Base-by-base conservation (phyloP, 2,329 filamentous ascomycete genomes). In the Exophiala sp. region DNA sequence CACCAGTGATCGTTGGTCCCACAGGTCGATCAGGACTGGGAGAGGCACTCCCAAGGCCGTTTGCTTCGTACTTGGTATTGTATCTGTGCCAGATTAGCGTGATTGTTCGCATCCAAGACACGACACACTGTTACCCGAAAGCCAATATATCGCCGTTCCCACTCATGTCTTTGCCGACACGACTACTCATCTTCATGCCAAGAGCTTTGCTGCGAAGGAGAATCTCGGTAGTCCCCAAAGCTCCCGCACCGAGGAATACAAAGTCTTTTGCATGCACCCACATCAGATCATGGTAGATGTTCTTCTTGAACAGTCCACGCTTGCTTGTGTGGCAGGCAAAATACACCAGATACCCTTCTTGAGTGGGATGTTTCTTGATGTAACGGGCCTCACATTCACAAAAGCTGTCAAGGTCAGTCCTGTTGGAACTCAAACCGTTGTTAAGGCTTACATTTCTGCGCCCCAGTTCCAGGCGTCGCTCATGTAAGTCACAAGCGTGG, bases 381-480 rank as follows among this genome's bases (percentile, higher is more conserved):
- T 29, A 49, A 27, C 46, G 27, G 14, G 32, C 46, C 22, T 49
- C 46, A 16, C 46, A 49, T 29, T 39, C 39, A 22, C 46, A 49
- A 19, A 49, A 49, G 5, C 44, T 46, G 21, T 32, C 16, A 11
- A 6, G n/a, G 44, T 46, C 35, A 46, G 35, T 16, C 30, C 18
- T 10, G 6, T 22, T 22, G n/a, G n/a, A n/a, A n/a, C n/a, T n/a
- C n/a, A n/a, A n/a, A n/a, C n/a, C n/a, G n/a, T n/a, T n/a, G n/a
- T n/a, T n/a, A n/a, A n/a, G n/a, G n/a, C n/a, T n/a, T 46, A 46
- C 38, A 49, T 43, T 16, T 49, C 46, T 16, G 46, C 39, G 11
- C 46, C 46, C 46, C 46, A 49, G 27, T 49, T 49, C 46, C 46
- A 49, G 3, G 46, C 46, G 34, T 49, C 46, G n/a, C 23, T 32